phyloP scores from a whole-genome alignment of 768 basidiomycete genomes.

The Mycena olivaceomarginata region DNA sequence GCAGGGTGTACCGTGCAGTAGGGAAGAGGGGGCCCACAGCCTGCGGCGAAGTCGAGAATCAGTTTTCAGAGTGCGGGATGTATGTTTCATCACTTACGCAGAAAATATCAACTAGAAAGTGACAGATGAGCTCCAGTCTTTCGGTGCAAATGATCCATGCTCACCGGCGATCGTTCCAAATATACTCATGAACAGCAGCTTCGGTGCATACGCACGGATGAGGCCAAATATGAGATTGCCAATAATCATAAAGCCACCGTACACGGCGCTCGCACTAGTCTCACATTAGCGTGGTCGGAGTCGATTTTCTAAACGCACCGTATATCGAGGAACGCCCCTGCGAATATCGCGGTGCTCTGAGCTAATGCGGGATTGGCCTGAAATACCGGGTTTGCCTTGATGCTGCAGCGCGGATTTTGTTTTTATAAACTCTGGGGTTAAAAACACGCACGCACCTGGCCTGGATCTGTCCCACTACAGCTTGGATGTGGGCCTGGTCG shows the following conservation, averaged over 20 bases:
- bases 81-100: conserved; percentile 52
- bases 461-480: conserved; percentile 51
- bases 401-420: conserved; percentile 14
- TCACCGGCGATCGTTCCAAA: conserved; percentile 66
- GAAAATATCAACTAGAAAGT: conserved; percentile 56
- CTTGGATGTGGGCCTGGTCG: conserved; percentile 54
- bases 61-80: neutral
- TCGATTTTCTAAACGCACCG: conserved; percentile 40
- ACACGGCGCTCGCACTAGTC: conserved; percentile 63
- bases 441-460: conserved; percentile 52
- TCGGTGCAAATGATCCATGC: neutral
- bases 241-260: conserved; percentile 69
- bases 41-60: conserved; percentile 44
- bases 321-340: conserved; percentile 70
- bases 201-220: conserved; percentile 67
- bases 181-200: conserved; percentile 64
- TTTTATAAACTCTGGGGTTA: neutral
- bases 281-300: no score
- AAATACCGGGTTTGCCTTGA: conserved; percentile 49
- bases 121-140: neutral
- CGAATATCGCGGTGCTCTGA: conserved; percentile 64
- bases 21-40: conserved; percentile 71
- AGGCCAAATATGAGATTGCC: conserved; percentile 66
- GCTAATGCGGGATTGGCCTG: conserved; percentile 61
- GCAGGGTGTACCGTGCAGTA: conserved; percentile 63